Base-by-base conservation (phyloP, 768 basidiomycete species). In the Boletus vinaceobasis region DNA sequence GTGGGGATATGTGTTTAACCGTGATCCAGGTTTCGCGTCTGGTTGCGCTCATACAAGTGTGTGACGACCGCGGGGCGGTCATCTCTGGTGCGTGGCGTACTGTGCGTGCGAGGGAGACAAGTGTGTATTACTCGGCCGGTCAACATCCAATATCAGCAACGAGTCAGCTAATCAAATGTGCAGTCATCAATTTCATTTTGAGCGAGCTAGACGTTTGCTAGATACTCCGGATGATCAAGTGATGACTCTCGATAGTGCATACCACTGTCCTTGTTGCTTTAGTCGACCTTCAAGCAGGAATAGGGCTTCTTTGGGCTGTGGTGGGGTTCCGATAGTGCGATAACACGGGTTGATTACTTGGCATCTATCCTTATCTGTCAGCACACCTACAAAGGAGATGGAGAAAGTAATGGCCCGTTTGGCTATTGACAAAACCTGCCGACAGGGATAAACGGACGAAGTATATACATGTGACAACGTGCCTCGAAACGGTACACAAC, bases 331-430 rank as follows among this genome's bases (percentile, higher is more conserved):
- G 14, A 40, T 19, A 5, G 1, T 5, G 35, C 35, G 31, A 10
- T 17, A 19, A 9, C 5, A 10, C 5, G 10, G 14, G 21, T 4
- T 32, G 17, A 15, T 21, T 13, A n/a, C n/a, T 27, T 7, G n/a
- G 11, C 7, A 33, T 33, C 5, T 75, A 74, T 60, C 60, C 88
- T 3, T 82, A 75, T 52, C 27, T 88, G 4, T 64, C 71, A 26
- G 79, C 86, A 7, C 80, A 90, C 68, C 90, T 89, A 88, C 65
- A 81, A 7, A 66, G 43, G 86, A 90, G 68, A 84, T 87, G 11
- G 61, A 75, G 58, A 88, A 86, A 65, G 86, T 83, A 1, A 67
- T 66, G 55, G 70, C 73, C 29, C 74, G 85, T 45, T 55, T 88
- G 21, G 77, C 73, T 39, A 72, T 69, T 23, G 79, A 82, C 45